Evolutionary conservation across 2,329 filamentous ascomycete species (phyloP), one percentile per base, ranked within the genome.

Genomic region (Cordyceps javanica): DNA sequence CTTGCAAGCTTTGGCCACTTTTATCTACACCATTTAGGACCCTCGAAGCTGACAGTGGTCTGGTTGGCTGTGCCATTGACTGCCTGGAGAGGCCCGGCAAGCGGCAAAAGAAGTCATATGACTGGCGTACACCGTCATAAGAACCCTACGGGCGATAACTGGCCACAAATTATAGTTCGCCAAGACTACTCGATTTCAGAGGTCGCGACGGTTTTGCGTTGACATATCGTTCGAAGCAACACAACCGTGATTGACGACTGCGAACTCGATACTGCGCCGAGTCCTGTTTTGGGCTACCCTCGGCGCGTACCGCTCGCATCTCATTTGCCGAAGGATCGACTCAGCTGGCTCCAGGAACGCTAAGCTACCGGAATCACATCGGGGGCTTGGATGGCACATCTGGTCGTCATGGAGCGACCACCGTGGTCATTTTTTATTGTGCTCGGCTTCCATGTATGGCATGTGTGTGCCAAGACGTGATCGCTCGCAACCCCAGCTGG

Each of bases 331-430:
- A 28, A 9, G 4, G 9, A 11, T 45, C 39, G 19, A 25, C 51
- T n/a, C 28, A 26, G 41, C 38, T 54, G 39, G 23, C 50, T 25
- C 16, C 28, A 16, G 32, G 50, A 32, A 14, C 51, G 41, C 50
- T 44, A 54, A 45, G 30, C 19, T 13, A 13, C 51, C 52, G 52
- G 52, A 55, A 48, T 55, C 52, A 55, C 52, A 55, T 54, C 39
- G 51, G 51, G 45, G n/a, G 51, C 28, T 19, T 28, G n/a, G 49
- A 6, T 30, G 19, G 25, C 49, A 51, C 48, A 38, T 16, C 50
- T 28, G n/a, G n/a, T n/a, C n/a, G n/a, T n/a, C n/a, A n/a, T n/a
- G n/a, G n/a, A n/a, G 26, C 26, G 3, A 41, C 38, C 16, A 21
- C n/a, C n/a, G 16, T 16, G 45, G 26, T 34, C 3, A 9, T 34